A percentile compares a stretch with the other conserved stretches of the same genome.
Evolutionary conservation across 2,329 filamentous ascomycete species (phyloP).

Genomic region (Cryphonectria radicalis): DNA sequence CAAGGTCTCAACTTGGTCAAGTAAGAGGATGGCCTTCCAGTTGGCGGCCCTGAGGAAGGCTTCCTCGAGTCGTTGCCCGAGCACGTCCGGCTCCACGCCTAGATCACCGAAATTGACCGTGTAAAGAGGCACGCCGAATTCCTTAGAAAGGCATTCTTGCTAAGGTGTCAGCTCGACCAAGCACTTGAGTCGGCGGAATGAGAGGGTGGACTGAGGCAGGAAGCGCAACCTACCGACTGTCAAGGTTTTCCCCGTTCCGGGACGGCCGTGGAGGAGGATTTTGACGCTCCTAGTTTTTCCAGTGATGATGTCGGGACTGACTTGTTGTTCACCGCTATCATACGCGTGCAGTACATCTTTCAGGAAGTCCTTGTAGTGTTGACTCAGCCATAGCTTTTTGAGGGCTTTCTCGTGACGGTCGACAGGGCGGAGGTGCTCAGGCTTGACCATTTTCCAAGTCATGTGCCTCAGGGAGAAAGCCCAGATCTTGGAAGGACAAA

Average conservation of each 20-base stretch:
- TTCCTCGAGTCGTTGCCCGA: neutral
- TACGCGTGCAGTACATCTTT: neutral
- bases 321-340: neutral
- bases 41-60: neutral
- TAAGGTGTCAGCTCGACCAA: neutral
- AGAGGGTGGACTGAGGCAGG: neutral
- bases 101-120: neutral
- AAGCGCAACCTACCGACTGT: neutral
- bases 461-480: neutral
- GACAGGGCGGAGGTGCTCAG: neutral
- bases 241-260: neutral
- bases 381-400: neutral
- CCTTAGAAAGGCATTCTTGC: neutral
- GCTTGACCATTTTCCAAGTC: neutral
- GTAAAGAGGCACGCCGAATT: neutral
- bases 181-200: neutral
- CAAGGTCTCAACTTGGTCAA: neutral
- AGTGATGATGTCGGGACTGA: neutral
- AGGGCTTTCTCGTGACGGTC: neutral
- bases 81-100: neutral
- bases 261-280: neutral
- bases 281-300: neutral
- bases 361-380: fast-evolving
- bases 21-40: neutral
- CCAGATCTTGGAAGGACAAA: neutral